phyloP scores from a whole-genome alignment of 176 grass and related monocot genomes.

The Eragrostis curvula region DNA sequence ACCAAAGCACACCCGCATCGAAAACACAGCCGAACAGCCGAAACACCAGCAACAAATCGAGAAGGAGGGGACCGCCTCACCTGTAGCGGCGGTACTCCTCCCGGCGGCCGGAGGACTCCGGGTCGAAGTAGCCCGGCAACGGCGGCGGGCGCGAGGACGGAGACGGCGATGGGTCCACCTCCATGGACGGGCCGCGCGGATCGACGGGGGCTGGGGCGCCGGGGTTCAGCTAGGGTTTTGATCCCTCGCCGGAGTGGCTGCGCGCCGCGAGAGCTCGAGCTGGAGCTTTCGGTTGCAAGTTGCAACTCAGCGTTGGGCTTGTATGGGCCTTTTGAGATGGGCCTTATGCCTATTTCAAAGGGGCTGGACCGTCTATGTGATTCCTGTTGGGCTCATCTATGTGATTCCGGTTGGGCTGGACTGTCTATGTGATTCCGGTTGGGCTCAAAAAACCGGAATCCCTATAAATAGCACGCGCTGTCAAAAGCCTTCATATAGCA shows the following conservation, averaged over 20 bases:
- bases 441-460: no score
- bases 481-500: no score
- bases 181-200: slow-evolving; percentile 30
- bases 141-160: slow-evolving; percentile 29
- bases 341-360: no score
- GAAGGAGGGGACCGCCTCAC: slow-evolving; percentile 18
- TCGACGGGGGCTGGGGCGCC: background rate
- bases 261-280: slow-evolving; percentile 2
- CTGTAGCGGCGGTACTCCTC: slow-evolving; percentile 92
- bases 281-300: background rate
- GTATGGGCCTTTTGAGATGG: background rate
- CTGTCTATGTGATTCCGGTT: no score
- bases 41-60: background rate
- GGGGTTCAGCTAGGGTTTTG: slow-evolving; percentile 32
- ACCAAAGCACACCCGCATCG: no score
- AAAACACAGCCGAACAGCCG: no score
- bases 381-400: no score
- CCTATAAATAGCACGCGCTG: no score
- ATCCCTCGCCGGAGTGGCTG: background rate
- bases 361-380: no score
- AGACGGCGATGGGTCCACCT: slow-evolving; percentile 59
- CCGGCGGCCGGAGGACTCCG: slow-evolving; percentile 65
- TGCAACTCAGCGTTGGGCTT: background rate
- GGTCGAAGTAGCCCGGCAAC: slow-evolving; percentile 72
- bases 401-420: no score